Percentiles rank a stretch among this genome's conserved stretches.
Conservation (phyloP, 106 monocot species). For the Allium fistulosum region DNA sequence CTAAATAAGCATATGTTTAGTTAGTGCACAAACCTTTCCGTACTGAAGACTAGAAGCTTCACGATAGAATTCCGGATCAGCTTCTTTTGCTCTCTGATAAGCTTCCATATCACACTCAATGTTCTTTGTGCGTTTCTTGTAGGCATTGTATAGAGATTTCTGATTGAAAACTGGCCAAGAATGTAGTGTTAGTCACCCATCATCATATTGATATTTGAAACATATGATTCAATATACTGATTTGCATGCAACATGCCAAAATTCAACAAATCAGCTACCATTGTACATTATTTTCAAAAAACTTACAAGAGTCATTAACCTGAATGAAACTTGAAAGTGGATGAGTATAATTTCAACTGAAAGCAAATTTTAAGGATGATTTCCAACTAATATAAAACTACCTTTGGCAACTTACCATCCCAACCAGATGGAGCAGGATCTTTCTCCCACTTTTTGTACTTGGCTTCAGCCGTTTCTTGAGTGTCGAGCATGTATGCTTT, state of each 20-base stretch:
- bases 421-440: slow-evolving; percentile 95
- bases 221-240: slow-evolving; percentile 65
- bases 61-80: slow-evolving; percentile 93
- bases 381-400: too few species aligned
- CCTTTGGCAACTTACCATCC: slow-evolving; percentile 56
- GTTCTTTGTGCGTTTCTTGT: slow-evolving; percentile 89
- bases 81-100: slow-evolving; percentile 91
- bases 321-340: too few species aligned
- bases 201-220: slow-evolving; percentile 72
- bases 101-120: slow-evolving; percentile 85
- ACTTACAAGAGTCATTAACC: too few species aligned
- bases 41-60: slow-evolving; percentile 95
- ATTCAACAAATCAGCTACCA: too few species aligned
- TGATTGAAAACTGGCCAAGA: slow-evolving; percentile 87
- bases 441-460: slow-evolving; percentile 99
- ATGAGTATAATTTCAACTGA: too few species aligned
- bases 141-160: slow-evolving; percentile 84
- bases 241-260: too few species aligned
- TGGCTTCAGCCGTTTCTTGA: slow-evolving; percentile 78
- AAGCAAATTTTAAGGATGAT: too few species aligned
- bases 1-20: too few species aligned
- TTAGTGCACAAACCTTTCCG: slow-evolving; percentile 50
- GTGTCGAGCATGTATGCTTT: slow-evolving; percentile 99
- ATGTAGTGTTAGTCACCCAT: neutral
- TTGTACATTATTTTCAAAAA: too few species aligned